Evolutionary conservation across 2,329 filamentous ascomycete genomes (phyloP), one percentile per base, ranked within the genome.

Genomic region (Capronia coronata): DNA sequence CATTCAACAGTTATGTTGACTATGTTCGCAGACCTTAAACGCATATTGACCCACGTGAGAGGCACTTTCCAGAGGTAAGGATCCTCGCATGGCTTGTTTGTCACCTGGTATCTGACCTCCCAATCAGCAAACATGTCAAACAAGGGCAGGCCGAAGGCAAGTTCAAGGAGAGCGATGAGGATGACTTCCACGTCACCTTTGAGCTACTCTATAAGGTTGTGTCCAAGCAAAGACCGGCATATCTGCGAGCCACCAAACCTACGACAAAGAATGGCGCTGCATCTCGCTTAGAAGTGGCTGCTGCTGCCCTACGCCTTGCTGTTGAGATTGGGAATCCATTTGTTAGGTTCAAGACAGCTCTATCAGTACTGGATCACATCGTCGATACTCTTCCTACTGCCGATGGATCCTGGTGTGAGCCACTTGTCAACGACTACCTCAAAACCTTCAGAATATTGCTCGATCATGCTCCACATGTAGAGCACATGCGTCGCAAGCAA

Each of bases 311-410:
- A 49, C 83, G 87, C 46, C 73, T 83, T 21, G 79, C 84, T 19
- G 76, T 94, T 41, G 81, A 84, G 56, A 77, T 84, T 46, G 85
- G 86, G 18, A 73, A 83, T 25, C 69, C 75, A 16, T 83, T 78
- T 52, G 68, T 97, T 55, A 85, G 82, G 61, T 73, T 75, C 52
- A 94, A 88, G 65, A 91, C 89, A 0, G 74, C 91, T n/a, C 78
- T 83, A 59, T 80, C 85, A 4, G 71, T 96, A 13, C 74, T 94
- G 56, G 82, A 88, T 56, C 89, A 95, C 67, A 84, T 97, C 53
- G 83, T 80, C 2, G 82, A 95, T 57, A 80, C 82, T 14, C 73
- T 94, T 2, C 78, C 82, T 1, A 76, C 73, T 13, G 66, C 75
- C 1, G 77, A 82, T 46, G 80, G 80, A 1, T 78, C 84, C 46